These are phyloP conservation scores for Geotrichum ghanense DNA, from an alignment of 805 yeast genomes.

Conservation along the genomic window DNA sequence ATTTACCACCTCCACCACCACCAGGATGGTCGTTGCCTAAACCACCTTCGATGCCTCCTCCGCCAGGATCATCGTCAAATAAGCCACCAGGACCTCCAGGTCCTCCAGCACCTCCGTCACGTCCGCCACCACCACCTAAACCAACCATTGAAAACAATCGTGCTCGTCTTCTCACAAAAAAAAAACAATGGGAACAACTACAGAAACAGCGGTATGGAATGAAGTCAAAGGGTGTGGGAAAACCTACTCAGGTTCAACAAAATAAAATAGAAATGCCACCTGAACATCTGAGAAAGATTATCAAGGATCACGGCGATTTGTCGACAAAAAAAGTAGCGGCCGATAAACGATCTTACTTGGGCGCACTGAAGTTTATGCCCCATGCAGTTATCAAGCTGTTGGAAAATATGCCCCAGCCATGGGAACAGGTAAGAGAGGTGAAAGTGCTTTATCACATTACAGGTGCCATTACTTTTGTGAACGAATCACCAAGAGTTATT, in stretches of 20 bases:
- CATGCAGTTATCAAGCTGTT: conserved; percentile 82
- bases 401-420: conserved; percentile 97
- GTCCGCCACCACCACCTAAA: conserved; percentile 14
- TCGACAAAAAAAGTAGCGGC: conserved; percentile 66
- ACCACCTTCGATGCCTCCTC: conserved; percentile 23
- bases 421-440: conserved; percentile 85
- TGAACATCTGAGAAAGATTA: conserved; percentile 78
- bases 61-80: conserved; percentile 13
- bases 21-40: conserved; percentile 17
- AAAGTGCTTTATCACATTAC: conserved; percentile 78
- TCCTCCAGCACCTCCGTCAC: conserved; percentile 23
- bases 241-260: conserved; percentile 38
- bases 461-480: conserved; percentile 92
- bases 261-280: conserved; percentile 82
- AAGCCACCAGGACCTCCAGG: conserved; percentile 9
- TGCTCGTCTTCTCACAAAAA: conserved; percentile 20
- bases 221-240: conserved; percentile 16
- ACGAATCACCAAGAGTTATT: conserved; percentile 83
- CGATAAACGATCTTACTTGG: conserved; percentile 79
- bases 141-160: conserved; percentile 7
- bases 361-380: conserved; percentile 90
- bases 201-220: conserved; percentile 49
- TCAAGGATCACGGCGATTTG: conserved; percentile 76
- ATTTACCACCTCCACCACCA: conserved; percentile 23
- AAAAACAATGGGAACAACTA: conserved; percentile 44